phyloP scores from a whole-genome alignment of 2,329 filamentous ascomycete genomes.

The Arthrinium phaeospermum region DNA sequence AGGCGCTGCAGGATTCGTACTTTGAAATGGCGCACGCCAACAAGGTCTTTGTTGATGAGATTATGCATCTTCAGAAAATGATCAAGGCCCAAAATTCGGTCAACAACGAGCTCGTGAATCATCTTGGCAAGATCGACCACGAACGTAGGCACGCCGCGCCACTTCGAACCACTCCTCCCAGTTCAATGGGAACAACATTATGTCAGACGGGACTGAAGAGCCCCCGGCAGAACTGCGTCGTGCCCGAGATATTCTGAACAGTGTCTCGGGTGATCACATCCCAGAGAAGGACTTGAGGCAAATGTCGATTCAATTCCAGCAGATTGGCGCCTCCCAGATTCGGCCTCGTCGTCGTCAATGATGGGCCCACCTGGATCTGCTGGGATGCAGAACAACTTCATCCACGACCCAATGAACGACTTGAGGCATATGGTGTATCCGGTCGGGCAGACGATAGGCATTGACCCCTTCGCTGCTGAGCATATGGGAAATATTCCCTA shows the following conservation, averaged over 20 bases:
- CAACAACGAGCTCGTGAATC: constrained; percentile 62
- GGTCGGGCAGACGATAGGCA: constrained; percentile 87
- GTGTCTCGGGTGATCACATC: constrained; percentile 56
- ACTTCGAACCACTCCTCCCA: constrained; percentile 44
- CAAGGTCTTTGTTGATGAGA: constrained; percentile 66
- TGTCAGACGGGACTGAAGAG: constrained; percentile 54
- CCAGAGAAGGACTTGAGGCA: constrained; percentile 62
- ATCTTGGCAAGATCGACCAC: constrained; percentile 56
- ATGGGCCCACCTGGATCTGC: constrained; percentile 61
- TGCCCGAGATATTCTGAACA: constrained; percentile 61
- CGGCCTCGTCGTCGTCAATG: constrained; percentile 51
- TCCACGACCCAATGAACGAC: constrained; percentile 62
- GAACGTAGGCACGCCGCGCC: constrained; percentile 49
- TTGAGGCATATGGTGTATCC: constrained; percentile 81
- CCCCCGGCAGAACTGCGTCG: constrained; percentile 58
- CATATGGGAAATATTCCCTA: constrained; percentile 96
- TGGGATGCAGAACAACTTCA: constrained; percentile 48
- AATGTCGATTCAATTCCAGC: constrained; percentile 57
- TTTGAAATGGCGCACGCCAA: constrained; percentile 74
- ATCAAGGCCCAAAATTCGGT: constrained; percentile 63
- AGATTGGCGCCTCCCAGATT: constrained; percentile 59
- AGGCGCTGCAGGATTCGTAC: constrained; percentile 84
- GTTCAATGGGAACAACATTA: constrained; percentile 43
- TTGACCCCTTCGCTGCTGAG: constrained; percentile 92
- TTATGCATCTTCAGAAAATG: constrained; percentile 65